Evolutionary conservation across 2,329 filamentous ascomycete species (phyloP).

Genomic region (Myriosclerotinia scirpicola): DNA sequence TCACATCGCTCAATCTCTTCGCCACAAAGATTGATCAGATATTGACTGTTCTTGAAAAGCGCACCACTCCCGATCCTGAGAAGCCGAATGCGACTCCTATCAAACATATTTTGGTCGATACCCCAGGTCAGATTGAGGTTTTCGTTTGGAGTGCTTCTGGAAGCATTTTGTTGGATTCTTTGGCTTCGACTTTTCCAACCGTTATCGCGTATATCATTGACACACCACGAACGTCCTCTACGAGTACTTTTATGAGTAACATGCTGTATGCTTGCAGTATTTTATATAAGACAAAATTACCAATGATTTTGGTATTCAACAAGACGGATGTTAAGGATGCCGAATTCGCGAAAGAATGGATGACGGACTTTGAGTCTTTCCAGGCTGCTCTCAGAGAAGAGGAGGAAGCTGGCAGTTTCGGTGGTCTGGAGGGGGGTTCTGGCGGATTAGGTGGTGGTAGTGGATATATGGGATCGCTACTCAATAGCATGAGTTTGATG

Average conservation of each 20-base stretch:
- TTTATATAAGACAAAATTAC: slow-evolving; percentile 96
- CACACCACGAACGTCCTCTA: slow-evolving; percentile 88
- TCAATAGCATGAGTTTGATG: slow-evolving; percentile 98
- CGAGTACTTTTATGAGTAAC: slow-evolving; percentile 98
- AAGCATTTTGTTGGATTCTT: slow-evolving; percentile 86
- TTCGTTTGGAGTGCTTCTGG: slow-evolving; percentile 98
- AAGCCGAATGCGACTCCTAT: slow-evolving; percentile 63
- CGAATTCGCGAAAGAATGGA: slow-evolving; percentile 94
- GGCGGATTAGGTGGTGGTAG: slow-evolving; percentile 67
- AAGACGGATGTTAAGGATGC: slow-evolving; percentile 96
- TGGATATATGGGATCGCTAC: slow-evolving; percentile 92
- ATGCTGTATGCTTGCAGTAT: slow-evolving; percentile 99
- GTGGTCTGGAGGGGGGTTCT: slow-evolving; percentile 63
- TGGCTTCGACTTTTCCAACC: slow-evolving; percentile 92
- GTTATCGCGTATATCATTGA: slow-evolving; percentile 98
- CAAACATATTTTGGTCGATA: slow-evolving; percentile 88
- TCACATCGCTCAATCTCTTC: slow-evolving; percentile 94
- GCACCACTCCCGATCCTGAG: slow-evolving; percentile 63
- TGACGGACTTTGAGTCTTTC: slow-evolving; percentile 98
- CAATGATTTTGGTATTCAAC: slow-evolving; percentile 99
- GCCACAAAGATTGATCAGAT: slow-evolving; percentile 98
- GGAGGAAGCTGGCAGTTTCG: slow-evolving; percentile 74
- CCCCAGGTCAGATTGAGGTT: slow-evolving; percentile 96
- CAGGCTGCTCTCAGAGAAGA: slow-evolving; percentile 80
- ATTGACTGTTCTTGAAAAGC: slow-evolving; percentile 83